phyloP scores from a whole-genome alignment of 2,329 filamentous ascomycete species.

The Curvularia lunata region DNA sequence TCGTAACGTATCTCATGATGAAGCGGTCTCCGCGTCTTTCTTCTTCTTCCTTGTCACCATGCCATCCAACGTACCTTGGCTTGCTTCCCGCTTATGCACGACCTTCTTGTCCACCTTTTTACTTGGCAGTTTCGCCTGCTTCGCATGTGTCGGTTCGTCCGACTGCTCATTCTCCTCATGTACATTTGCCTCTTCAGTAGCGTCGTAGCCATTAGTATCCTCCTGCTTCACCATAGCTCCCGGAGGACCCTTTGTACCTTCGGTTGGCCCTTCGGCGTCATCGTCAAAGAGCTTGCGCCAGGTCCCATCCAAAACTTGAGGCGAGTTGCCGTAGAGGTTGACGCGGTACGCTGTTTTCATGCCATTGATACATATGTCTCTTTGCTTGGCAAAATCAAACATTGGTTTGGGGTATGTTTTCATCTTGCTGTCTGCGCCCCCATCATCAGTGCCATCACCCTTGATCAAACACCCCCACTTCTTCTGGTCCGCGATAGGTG shows the following conservation, averaged over 20 bases:
- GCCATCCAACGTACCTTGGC: conserved; percentile 54
- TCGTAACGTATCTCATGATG: conserved; percentile 23
- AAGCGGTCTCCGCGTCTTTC: conserved; percentile 26
- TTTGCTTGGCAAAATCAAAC: conserved; percentile 73
- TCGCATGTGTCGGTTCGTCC: conserved; percentile 16
- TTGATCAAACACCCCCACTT: conserved; percentile 69
- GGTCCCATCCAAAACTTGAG: conserved; percentile 66
- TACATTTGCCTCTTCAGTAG: conserved; percentile 23
- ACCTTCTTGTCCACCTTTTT: conserved; percentile 66
- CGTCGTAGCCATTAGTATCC: conserved; percentile 19
- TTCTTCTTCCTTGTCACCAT: conserved; percentile 44
- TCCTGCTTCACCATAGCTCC: conserved; percentile 48
- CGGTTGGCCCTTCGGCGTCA: conserved; percentile 54
- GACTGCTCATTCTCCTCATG: conserved; percentile 19
- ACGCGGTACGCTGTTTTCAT: conserved; percentile 75
- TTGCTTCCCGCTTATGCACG: conserved; percentile 63
- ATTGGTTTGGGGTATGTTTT: conserved; percentile 73
- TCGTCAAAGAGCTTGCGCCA: conserved; percentile 60
- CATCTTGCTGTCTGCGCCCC: conserved; percentile 51
- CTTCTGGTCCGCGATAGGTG: conserved; percentile 70
- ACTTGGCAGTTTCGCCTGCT: conserved; percentile 47
- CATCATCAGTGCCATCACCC: conserved; percentile 47
- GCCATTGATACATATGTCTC: conserved; percentile 67
- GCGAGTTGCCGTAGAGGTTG: conserved; percentile 68
- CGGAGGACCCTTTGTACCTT: conserved; percentile 48